Conservation (phyloP, 2,329 filamentous ascomycete genomes). For the Diaporthe vexans region DNA sequence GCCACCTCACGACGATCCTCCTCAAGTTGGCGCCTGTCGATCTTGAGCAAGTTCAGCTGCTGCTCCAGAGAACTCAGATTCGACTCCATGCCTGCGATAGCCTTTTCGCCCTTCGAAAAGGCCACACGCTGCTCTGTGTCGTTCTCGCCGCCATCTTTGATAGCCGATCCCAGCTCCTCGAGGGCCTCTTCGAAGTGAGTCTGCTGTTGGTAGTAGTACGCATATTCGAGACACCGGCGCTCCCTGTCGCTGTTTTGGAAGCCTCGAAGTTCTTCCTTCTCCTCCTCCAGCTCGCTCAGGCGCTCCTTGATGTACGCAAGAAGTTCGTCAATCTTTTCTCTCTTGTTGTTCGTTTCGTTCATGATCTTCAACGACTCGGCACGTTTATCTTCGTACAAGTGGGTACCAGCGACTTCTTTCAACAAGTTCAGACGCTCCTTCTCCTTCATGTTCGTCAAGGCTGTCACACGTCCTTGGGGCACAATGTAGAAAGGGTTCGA, state of each 20-base stretch:
- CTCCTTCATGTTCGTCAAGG: constrained; percentile 99
- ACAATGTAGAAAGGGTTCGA: constrained; percentile 99
- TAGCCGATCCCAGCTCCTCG: constrained; percentile 84
- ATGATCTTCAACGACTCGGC: constrained; percentile 96
- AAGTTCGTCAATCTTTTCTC: constrained; percentile 92
- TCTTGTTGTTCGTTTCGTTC: constrained; percentile 95
- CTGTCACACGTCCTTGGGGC: constrained; percentile 94
- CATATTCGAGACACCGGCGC: constrained; percentile 92
- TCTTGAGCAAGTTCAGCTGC: constrained; percentile 84
- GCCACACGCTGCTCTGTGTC: constrained; percentile 84
- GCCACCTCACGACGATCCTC: constrained; percentile 89
- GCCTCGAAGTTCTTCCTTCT: constrained; percentile 93
- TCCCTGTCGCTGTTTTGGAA: constrained; percentile 97
- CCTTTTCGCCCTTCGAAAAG: constrained; percentile 83
- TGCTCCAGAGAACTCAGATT: constrained; percentile 86
- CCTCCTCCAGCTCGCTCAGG: constrained; percentile 90
- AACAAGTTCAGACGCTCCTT: constrained; percentile 88
- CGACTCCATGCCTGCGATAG: constrained; percentile 81
- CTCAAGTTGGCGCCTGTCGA: constrained; percentile 90
- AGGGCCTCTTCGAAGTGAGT: constrained; percentile 82
- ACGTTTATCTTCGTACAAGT: constrained; percentile 94
- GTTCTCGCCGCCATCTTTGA: constrained; percentile 86
- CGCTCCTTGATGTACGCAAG: constrained; percentile 93
- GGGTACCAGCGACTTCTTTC: constrained; percentile 98
- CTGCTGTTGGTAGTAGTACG: constrained; percentile 92